Base-by-base conservation (phyloP, 2,329 filamentous ascomycete genomes). In the Berkeleyomyces rouxiae region DNA sequence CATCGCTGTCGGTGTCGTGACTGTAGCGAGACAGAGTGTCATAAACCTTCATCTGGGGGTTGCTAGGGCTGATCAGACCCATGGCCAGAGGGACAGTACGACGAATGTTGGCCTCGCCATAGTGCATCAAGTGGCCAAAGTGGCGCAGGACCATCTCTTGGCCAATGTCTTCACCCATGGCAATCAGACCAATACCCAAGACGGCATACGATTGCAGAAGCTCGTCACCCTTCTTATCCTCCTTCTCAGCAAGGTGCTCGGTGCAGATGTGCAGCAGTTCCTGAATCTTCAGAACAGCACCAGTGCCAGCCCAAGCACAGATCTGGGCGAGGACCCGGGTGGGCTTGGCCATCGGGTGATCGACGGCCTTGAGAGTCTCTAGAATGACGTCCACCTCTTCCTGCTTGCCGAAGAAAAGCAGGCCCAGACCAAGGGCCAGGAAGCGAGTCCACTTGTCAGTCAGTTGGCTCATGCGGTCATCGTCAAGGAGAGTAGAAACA, bases 1-100 rank as follows among this genome's bases (percentile, higher is more conserved):
- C 93, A 70, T 99, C 93, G 66, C 92, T 95, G 76, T 99, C 93
- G 68, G 93, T 99, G 77, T 99, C 93, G 81, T 99, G 93, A 67
- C 88, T 95, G 80, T 99, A 99, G 71, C 93, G 82, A 60, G 93
- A 99, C 9, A 99, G 79, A 0, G 93, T 99, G 73, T 99, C 93
- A 77, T 99, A 99, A 58, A 99, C 88, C 80, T 97, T 99, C 92
- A 99, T 99, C 73, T 99, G 95, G 9, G 93, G 93, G 77, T 99
- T 99, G 76, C 90, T 96, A 10, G 95, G 90, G 75, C 89, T 96
- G 71, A 99, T 86, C 62, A 99, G 81, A 70, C 91, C 95, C 90
- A 99, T 95, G 36, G 93, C 93, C 62, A 99, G 80, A 43, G 93
- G 93, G 39, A 99, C 93, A 23, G 91, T 92, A 71, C 93, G 93